Evolutionary conservation across 1,139 yeast species (phyloP).

Genomic region (Kurtzmaniella quercitrusa): DNA sequence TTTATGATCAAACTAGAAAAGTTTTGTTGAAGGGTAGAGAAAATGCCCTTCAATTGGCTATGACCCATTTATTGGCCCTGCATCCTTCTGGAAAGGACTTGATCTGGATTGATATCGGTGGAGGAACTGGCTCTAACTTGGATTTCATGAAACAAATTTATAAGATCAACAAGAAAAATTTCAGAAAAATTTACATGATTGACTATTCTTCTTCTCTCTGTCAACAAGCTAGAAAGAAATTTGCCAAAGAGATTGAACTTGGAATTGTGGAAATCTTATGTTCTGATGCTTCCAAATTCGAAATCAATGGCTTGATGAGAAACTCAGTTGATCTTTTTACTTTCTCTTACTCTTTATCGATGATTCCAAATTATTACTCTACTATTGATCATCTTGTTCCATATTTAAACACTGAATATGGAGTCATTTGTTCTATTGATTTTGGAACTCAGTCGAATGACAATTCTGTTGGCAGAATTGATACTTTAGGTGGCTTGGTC

Average conservation of each 20-base stretch:
- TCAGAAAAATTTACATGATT: constrained; percentile 65
- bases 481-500: constrained; percentile 69
- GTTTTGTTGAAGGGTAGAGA: constrained; percentile 67
- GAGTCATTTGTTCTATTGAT: constrained; percentile 68
- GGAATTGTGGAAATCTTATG: constrained; percentile 64
- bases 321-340: constrained; percentile 58
- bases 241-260: constrained; percentile 30
- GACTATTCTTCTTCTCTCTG: constrained; percentile 77
- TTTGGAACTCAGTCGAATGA: constrained; percentile 73
- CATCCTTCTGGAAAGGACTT: constrained; percentile 34
- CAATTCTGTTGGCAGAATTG: constrained; percentile 63
- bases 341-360: constrained; percentile 73
- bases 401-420: constrained; percentile 48
- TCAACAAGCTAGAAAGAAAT: constrained; percentile 62
- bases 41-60: constrained; percentile 57
- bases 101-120: constrained; percentile 83
- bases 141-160: constrained; percentile 64
- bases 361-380: constrained; percentile 81
- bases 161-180: constrained; percentile 41
- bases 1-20: constrained; percentile 68
- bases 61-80: constrained; percentile 42
- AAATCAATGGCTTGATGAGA: constrained; percentile 31
- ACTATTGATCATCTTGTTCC: constrained; percentile 67
- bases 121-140: constrained; percentile 81
- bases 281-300: constrained; percentile 73